Conservation (phyloP, 805 yeast species). For the Candida awuae region DNA sequence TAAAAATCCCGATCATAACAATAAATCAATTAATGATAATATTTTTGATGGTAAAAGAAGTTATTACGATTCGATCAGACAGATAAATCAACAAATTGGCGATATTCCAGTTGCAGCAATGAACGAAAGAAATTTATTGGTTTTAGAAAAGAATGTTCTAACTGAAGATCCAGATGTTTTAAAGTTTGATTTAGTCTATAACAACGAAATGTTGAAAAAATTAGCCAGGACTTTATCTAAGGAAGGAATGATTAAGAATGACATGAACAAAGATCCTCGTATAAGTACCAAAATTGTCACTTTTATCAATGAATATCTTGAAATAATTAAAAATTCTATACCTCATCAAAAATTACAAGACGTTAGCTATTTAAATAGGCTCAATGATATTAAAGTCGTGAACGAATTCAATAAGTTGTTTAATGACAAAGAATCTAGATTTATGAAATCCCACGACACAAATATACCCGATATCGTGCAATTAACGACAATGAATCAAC, state of each 20-base stretch:
- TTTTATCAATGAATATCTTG: constrained; percentile 4
- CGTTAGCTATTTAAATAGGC: constrained; percentile 7
- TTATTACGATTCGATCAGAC: no score
- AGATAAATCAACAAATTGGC: no score
- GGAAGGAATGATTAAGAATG: background rate
- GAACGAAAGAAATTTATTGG: no score
- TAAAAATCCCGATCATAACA: background rate
- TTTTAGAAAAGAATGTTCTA: background rate
- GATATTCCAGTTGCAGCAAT: no score
- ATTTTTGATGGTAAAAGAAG: background rate
- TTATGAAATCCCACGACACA: constrained; percentile 9
- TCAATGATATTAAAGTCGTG: constrained; percentile 1
- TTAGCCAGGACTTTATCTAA: background rate
- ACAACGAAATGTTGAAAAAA: background rate
- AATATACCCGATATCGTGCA: constrained; percentile 23
- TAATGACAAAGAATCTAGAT: background rate
- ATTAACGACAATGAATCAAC: constrained; percentile 20
- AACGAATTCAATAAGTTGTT: constrained; percentile 7
- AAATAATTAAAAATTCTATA: background rate
- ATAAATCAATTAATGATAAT: background rate
- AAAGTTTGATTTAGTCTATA: background rate
- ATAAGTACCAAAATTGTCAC: background rate
- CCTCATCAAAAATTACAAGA: background rate
- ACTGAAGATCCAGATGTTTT: background rate
- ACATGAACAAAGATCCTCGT: constrained; percentile 1